A percentile compares a stretch with the other conserved stretches of the same genome.
Evolutionary conservation across 805 yeast genomes (phyloP).

Genomic region (Candida tibetensis): DNA sequence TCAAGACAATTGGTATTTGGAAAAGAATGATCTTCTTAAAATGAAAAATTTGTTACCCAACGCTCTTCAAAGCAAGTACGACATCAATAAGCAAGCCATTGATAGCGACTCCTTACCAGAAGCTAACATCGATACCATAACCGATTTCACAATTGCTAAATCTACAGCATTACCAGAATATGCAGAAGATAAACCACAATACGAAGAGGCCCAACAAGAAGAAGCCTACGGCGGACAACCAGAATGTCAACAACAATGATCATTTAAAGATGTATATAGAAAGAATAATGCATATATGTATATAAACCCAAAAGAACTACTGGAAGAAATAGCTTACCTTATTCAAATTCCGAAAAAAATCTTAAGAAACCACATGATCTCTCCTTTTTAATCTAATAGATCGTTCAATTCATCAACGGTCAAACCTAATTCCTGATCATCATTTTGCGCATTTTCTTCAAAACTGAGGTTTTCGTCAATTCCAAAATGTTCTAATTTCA

Average conservation of each 20-base stretch:
- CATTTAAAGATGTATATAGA: conserved; percentile 19
- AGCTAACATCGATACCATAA: conserved; percentile 37
- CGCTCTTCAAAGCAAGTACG: conserved; percentile 23
- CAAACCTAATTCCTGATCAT: conserved; percentile 27
- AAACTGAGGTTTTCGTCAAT: conserved; percentile 6
- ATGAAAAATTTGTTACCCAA: conserved; percentile 56
- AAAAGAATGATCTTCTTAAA: conserved; percentile 58
- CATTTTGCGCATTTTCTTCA: conserved; percentile 4
- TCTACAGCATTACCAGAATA: conserved; percentile 30
- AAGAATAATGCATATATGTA: conserved; percentile 3
- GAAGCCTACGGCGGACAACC: conserved; percentile 24
- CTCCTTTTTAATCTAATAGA: conserved; percentile 36
- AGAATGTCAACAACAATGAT: conserved; percentile 35
- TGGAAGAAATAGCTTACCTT: no score
- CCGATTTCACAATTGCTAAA: conserved; percentile 31
- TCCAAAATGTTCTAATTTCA: conserved; percentile 12
- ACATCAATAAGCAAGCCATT: conserved; percentile 21
- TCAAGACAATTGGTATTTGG: conserved; percentile 78
- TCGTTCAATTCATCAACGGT: conserved; percentile 31
- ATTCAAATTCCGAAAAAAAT: no score
- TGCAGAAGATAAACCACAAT: conserved; percentile 16
- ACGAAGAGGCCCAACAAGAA: conserved; percentile 13
- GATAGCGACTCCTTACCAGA: conserved; percentile 28
- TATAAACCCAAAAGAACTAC: conserved; percentile 1
- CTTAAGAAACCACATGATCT: no score